Evolutionary conservation across 768 basidiomycete species (phyloP).

Genomic region (Nevesoporus exiguus): DNA sequence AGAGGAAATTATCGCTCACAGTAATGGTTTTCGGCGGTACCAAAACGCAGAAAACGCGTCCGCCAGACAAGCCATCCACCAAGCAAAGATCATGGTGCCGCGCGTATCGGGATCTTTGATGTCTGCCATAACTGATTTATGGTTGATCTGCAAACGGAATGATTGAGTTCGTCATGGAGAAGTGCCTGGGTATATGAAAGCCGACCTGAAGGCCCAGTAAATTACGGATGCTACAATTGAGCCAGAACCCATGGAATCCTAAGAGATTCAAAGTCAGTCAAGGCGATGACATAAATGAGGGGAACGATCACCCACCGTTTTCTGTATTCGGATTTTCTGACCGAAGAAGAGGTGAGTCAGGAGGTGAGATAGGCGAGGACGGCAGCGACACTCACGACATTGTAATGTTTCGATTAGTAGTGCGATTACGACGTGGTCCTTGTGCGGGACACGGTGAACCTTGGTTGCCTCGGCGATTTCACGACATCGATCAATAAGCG

Average conservation of each 20-base stretch:
- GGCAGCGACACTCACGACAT: constrained; percentile 64
- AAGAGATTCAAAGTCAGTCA: constrained; percentile 16
- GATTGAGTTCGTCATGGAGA: constrained; percentile 7
- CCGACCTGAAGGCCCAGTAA: constrained; percentile 70
- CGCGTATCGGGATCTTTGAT: constrained; percentile 73
- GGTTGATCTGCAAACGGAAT: constrained; percentile 59
- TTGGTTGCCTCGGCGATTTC: constrained; percentile 86
- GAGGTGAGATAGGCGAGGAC: background rate
- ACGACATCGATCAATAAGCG: constrained; percentile 74
- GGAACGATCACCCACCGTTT: constrained; percentile 47
- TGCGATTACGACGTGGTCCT: constrained; percentile 80
- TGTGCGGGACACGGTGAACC: constrained; percentile 74
- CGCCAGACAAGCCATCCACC: constrained; percentile 88
- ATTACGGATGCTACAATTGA: constrained; percentile 73
- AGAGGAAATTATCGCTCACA: constrained; percentile 39
- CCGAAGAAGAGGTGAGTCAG: constrained; percentile 7
- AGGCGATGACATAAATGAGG: constrained; percentile 10
- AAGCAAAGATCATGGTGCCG: constrained; percentile 86
- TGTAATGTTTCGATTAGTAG: constrained; percentile 81
- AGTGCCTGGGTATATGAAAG: constrained; percentile 11
- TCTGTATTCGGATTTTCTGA: constrained; percentile 72
- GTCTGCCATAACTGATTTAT: constrained; percentile 71
- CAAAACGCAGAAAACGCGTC: constrained; percentile 84
- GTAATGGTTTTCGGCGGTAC: constrained; percentile 78
- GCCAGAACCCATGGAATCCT: constrained; percentile 88